phyloP scores from a whole-genome alignment of 148 eudicot species.

The Oxyria digyna region DNA sequence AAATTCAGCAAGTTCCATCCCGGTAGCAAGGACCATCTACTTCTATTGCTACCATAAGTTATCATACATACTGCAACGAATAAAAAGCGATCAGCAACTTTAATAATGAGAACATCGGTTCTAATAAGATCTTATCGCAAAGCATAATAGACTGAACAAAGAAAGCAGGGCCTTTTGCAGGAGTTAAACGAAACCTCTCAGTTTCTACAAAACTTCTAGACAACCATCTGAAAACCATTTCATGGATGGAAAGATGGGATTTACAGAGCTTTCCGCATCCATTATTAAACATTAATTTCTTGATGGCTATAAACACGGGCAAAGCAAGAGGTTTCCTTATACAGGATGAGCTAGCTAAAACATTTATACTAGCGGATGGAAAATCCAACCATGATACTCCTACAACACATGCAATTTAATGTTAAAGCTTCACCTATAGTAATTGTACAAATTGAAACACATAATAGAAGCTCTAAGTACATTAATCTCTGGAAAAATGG shows the following conservation, averaged over 20 bases:
- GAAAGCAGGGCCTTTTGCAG: neutral
- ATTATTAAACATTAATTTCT: neutral
- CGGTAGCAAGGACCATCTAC: neutral
- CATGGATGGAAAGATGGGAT: neutral
- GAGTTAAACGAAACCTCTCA: neutral
- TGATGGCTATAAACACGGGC: neutral
- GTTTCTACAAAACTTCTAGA: no score
- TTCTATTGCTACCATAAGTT: neutral
- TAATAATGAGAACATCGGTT: neutral
- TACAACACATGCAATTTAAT: neutral
- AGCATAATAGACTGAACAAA: neutral
- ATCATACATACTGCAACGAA: conserved; percentile 1
- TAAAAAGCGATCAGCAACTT: neutral
- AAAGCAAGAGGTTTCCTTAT: neutral
- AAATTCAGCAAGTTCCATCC: neutral
- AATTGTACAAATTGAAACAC: neutral
- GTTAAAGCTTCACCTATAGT: neutral
- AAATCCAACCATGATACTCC: neutral
- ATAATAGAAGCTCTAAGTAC: neutral
- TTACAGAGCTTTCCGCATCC: neutral
- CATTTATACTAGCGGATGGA: neutral
- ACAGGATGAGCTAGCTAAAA: neutral
- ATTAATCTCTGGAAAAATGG: neutral
- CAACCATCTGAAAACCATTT: neutral
- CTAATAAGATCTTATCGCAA: neutral